phyloP scores from a whole-genome alignment of 371 early-diverging fungal genomes.

The Mucor sp. region DNA sequence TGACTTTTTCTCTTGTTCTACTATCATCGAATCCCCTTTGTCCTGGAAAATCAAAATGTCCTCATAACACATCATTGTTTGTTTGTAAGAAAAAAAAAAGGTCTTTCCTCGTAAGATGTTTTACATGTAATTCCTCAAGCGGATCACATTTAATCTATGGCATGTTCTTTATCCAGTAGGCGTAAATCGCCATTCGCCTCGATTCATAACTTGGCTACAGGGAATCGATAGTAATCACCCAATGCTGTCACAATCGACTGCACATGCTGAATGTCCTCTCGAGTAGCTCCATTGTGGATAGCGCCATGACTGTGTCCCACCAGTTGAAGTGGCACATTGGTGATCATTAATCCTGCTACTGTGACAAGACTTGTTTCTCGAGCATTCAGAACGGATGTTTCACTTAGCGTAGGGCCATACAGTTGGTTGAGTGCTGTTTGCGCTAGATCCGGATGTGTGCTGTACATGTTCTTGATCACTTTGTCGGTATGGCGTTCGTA shows the following conservation, averaged over 20 bases:
- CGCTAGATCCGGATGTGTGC: constrained; percentile 37
- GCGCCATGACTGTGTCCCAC: constrained; percentile 42
- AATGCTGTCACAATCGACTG: constrained; percentile 14
- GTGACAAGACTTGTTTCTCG: constrained; percentile 39
- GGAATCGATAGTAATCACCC: constrained; percentile 15
- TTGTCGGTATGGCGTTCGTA: constrained; percentile 36
- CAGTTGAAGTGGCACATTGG: constrained; percentile 35
- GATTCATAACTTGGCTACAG: constrained; percentile 12
- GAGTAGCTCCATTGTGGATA: constrained; percentile 33
- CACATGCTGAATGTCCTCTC: constrained; percentile 21
- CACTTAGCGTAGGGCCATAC: constrained; percentile 37
- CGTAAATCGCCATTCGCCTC: background rate
- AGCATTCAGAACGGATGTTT: constrained; percentile 24
- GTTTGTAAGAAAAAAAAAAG: too few relatives aligned
- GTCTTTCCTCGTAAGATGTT: too few relatives aligned
- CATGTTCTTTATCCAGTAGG: background rate
- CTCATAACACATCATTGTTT: too few relatives aligned
- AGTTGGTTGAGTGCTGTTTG: constrained; percentile 40
- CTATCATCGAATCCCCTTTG: too few relatives aligned
- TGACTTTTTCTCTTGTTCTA: too few relatives aligned
- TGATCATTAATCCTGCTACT: constrained; percentile 28
- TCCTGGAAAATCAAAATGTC: too few relatives aligned
- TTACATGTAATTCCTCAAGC: too few relatives aligned
- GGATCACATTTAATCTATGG: too few relatives aligned
- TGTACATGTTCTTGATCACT: constrained; percentile 29